Evolutionary conservation across 23 red algal species (phyloP), one percentile per base, ranked within the genome.

Genomic region (Agarophyton chilense): DNA sequence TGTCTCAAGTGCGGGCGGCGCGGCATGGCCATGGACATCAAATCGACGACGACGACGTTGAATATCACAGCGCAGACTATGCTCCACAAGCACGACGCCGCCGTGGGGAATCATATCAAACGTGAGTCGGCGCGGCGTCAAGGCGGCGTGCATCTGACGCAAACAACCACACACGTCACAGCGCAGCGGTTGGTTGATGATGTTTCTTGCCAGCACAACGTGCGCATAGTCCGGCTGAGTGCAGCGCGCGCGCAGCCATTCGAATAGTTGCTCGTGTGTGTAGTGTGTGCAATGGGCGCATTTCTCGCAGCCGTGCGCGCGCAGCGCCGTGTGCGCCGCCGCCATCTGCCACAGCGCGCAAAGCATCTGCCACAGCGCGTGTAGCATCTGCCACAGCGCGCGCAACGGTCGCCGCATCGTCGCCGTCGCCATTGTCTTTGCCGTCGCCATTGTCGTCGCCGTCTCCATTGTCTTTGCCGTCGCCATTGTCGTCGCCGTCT

Each of bases 91-190:
- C 41, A 86, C 65, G 52, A 24, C n/a, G n/a, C 81, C 81, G 65
- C 81, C 81, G 81, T 86, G 71, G 65, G 81, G 81, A 14, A 86
- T 68, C 58, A 41, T 55, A 28, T 86, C 81, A 29, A 72, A 70
- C 4, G 81, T 72, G 61, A 86, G 61, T 16, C 34, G 45, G 28
- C 44, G 31, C 38, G 17, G 33, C 26, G 46, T 1, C 22, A 86
- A 46, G 22, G 40, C 7, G 40, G 39, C 60, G 40, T 86, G 81
- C 14, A 31, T 18, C 40, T 86, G 31, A 32, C 81, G 81, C 16
- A 22, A 35, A 42, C 60, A 62, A 17, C 64, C 64, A 46, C 81
- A 86, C 21, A 29, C 41, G 45, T 39, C 36, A 24, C 81, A 86
- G 52, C 18, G 41, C 29, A 86, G 33, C 34, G 81, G 81, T 11